phyloP scores from a whole-genome alignment of 192 early-diverging fungal genomes.

The Coemansia sp. region DNA sequence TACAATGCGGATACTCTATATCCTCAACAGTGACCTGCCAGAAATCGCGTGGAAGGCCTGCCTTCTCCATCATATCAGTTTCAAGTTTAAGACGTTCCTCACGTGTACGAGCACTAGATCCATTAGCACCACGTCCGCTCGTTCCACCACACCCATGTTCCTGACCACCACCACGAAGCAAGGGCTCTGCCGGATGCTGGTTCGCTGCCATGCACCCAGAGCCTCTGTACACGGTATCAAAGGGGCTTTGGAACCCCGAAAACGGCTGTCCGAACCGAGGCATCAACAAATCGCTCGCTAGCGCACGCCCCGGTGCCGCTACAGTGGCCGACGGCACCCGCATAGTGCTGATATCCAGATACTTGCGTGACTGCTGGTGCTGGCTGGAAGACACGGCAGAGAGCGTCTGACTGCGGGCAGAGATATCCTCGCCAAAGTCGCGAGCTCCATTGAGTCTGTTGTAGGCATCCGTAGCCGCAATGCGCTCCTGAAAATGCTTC shows the following conservation, averaged over 20 bases:
- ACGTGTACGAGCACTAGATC: slow-evolving; percentile 9
- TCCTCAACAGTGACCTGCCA: slow-evolving; percentile 51
- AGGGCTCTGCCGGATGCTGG: slow-evolving; percentile 8
- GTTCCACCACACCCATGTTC: no score
- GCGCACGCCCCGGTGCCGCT: slow-evolving; percentile 19
- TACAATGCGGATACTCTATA: slow-evolving; percentile 50
- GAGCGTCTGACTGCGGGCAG: neutral
- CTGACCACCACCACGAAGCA: slow-evolving; percentile 29
- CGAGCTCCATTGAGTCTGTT: slow-evolving; percentile 12
- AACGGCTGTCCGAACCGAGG: slow-evolving; percentile 29
- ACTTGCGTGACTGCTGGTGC: neutral
- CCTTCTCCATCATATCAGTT: slow-evolving; percentile 38
- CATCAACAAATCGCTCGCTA: slow-evolving; percentile 45
- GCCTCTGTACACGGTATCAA: slow-evolving; percentile 9
- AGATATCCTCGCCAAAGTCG: slow-evolving; percentile 9
- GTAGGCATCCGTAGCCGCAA: slow-evolving; percentile 1
- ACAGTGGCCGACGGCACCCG: slow-evolving; percentile 2
- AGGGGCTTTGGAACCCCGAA: slow-evolving; percentile 28
- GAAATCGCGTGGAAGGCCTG: slow-evolving; percentile 43
- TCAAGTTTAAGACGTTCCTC: slow-evolving; percentile 35
- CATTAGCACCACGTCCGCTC: no score
- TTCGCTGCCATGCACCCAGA: slow-evolving; percentile 3
- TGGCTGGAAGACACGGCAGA: neutral
- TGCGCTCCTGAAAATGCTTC: neutral
- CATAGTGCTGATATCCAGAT: no score